Percentiles rank a stretch among this genome's conserved stretches.
Conservation (phyloP, 1,284 basidiomycete species). For the Papiliotrema flavescens region DNA sequence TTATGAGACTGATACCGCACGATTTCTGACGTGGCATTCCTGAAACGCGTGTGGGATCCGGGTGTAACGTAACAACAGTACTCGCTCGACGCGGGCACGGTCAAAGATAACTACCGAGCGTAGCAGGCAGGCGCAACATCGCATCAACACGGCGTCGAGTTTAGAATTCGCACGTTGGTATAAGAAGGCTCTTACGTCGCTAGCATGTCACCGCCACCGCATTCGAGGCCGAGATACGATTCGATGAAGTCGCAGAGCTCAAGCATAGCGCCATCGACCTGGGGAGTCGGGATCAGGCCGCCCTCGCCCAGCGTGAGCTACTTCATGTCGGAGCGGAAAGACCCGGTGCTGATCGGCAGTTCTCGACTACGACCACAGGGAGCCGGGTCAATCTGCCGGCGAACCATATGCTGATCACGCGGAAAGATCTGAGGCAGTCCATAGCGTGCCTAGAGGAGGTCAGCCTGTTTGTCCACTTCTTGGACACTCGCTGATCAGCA, state of each 20-base stretch:
- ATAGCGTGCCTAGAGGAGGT: conserved; percentile 48
- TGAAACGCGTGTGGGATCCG: neutral
- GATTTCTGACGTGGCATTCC: neutral
- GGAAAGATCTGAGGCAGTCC: conserved; percentile 45
- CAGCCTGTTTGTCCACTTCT: neutral
- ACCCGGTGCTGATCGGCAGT: conserved; percentile 20
- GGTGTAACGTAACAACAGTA: neutral
- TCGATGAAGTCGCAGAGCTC: conserved; percentile 25
- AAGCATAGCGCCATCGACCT: conserved; percentile 17
- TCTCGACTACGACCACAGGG: conserved; percentile 46
- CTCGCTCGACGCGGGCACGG: too few relatives aligned
- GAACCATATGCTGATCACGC: conserved; percentile 40
- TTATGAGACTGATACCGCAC: neutral
- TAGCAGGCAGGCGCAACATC: too few relatives aligned
- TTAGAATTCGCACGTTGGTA: too few relatives aligned
- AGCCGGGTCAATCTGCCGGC: conserved; percentile 43
- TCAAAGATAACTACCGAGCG: neutral
- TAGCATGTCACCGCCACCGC: neutral
- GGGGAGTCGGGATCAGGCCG: conserved; percentile 22
- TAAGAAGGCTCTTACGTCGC: too few relatives aligned
- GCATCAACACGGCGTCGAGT: too few relatives aligned
- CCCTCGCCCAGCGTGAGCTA: conserved; percentile 34
- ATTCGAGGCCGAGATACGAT: conserved; percentile 22
- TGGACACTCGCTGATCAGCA: neutral
- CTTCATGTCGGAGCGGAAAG: neutral